Evolutionary conservation across 2,329 filamentous ascomycete genomes (phyloP).

Genomic region (Harringtonia lauricola): DNA sequence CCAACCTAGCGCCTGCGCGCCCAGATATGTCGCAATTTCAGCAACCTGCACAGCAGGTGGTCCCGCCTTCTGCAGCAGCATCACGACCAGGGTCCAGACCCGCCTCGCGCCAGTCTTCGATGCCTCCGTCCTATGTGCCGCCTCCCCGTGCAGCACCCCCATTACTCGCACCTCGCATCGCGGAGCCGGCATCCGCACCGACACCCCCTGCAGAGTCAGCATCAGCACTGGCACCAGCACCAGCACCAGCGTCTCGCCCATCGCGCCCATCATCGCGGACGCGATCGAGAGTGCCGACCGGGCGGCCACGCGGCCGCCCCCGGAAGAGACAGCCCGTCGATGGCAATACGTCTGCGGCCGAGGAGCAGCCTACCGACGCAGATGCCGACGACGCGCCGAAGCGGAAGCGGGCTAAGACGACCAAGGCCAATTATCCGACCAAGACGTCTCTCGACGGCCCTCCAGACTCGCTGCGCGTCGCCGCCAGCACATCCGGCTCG

Average conservation of each 20-base stretch:
- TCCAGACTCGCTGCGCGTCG: slow-evolving; percentile 74
- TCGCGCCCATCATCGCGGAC: slow-evolving; percentile 51
- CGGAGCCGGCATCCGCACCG: background rate
- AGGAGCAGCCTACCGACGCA: slow-evolving; percentile 39
- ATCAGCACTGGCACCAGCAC: background rate
- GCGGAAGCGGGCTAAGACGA: slow-evolving; percentile 73
- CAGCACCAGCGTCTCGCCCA: slow-evolving; percentile 21
- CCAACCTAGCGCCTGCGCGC: slow-evolving; percentile 18
- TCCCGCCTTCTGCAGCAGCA: background rate
- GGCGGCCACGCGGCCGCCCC: slow-evolving; percentile 44
- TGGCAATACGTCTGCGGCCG: slow-evolving; percentile 65
- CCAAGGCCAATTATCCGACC: slow-evolving; percentile 45
- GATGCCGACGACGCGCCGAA: slow-evolving; percentile 46
- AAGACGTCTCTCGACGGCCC: slow-evolving; percentile 61
- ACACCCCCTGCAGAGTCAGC: slow-evolving; percentile 3
- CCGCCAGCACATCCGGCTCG: slow-evolving; percentile 81
- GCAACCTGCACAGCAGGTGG: too few species aligned
- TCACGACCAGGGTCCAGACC: slow-evolving; percentile 10
- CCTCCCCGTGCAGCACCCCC: background rate
- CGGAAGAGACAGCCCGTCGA: slow-evolving; percentile 39
- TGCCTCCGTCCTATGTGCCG: slow-evolving; percentile 1
- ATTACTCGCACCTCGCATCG: slow-evolving; percentile 2
- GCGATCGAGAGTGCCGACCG: slow-evolving; percentile 34
- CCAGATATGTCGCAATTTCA: slow-evolving; percentile 8
- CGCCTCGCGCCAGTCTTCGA: slow-evolving; percentile 9